These are phyloP conservation scores for Russula ochroleuca DNA, from an alignment of 768 basidiomycete genomes.

Conservation along the genomic window DNA sequence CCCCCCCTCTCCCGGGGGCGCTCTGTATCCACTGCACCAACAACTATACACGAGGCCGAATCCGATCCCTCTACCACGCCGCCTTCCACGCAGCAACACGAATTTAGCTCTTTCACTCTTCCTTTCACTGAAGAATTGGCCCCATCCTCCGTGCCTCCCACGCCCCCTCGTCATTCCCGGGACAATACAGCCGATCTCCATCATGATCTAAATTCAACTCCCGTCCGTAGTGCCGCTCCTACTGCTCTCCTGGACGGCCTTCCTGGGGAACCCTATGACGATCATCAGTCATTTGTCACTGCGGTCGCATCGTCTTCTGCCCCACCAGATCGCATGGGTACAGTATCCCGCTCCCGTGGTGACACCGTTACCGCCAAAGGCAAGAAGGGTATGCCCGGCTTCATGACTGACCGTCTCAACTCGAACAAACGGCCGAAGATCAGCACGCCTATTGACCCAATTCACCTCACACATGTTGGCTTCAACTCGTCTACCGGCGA, in stretches of 20 bases:
- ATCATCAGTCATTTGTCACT: conserved; percentile 4
- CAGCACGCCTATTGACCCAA: conserved; percentile 97
- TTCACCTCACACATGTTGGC: conserved; percentile 98
- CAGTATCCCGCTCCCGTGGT: conserved; percentile 41
- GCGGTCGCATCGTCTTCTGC: conserved; percentile 18
- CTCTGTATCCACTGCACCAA: conserved; percentile 33
- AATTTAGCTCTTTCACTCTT: conserved; percentile 29
- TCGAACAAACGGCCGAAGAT: conserved; percentile 81
- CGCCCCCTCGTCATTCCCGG: conserved; percentile 76
- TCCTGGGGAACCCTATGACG: conserved; percentile 12
- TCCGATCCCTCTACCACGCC: conserved; percentile 32
- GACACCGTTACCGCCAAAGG: conserved; percentile 41
- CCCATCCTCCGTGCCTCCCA: conserved; percentile 37
- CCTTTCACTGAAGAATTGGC: conserved; percentile 32
- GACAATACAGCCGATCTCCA: conserved; percentile 83
- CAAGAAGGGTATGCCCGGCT: conserved; percentile 59
- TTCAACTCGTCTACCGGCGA: conserved; percentile 99
- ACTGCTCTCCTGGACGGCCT: conserved; percentile 43
- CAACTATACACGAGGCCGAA: conserved; percentile 43
- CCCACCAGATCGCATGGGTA: conserved; percentile 17
- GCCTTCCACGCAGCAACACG: conserved; percentile 34
- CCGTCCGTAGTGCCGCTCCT: conserved; percentile 40
- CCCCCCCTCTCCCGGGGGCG: conserved; percentile 34
- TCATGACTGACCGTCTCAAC: conserved; percentile 72
- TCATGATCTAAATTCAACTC: conserved; percentile 39